Conservation (phyloP, 1,284 basidiomycete genomes). For the Ceratobasidium sp. region DNA sequence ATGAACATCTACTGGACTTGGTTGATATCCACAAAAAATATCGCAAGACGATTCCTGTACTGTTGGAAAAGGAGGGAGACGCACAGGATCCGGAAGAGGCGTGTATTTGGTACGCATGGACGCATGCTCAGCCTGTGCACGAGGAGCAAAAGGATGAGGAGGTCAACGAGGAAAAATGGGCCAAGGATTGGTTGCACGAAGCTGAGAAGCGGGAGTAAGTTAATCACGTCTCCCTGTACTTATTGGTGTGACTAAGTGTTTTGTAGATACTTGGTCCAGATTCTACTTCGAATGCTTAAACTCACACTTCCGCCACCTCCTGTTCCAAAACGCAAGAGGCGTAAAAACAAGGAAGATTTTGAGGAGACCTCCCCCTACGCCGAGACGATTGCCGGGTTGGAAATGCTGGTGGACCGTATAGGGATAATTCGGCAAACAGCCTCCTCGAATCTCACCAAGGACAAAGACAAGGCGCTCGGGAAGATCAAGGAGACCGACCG, state of each 20-base stretch:
- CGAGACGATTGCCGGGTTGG: conserved; percentile 2
- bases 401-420: conserved; percentile 16
- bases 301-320: conserved; percentile 17
- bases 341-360: neutral
- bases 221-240: neutral
- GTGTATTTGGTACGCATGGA: conserved; percentile 30
- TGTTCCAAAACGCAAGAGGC: conserved; percentile 7
- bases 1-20: conserved; percentile 20
- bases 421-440: conserved; percentile 19
- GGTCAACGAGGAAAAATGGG: conserved; percentile 7
- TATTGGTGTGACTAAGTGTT: neutral
- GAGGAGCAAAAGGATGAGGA: neutral
- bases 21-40: conserved; percentile 31
- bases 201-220: conserved; percentile 32
- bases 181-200: conserved; percentile 18
- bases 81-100: conserved; percentile 27
- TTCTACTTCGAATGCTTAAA: conserved; percentile 22
- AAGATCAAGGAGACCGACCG: neutral
- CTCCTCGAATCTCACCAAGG: neutral
- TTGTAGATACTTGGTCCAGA: conserved; percentile 21
- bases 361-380: neutral
- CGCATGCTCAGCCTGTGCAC: conserved; percentile 9
- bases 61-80: conserved; percentile 19
- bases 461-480: neutral
- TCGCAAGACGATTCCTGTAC: conserved; percentile 13